Evolutionary conservation across 495 filamentous ascomycete genomes (phyloP).

Genomic region (Opeltia flavorubescens): DNA sequence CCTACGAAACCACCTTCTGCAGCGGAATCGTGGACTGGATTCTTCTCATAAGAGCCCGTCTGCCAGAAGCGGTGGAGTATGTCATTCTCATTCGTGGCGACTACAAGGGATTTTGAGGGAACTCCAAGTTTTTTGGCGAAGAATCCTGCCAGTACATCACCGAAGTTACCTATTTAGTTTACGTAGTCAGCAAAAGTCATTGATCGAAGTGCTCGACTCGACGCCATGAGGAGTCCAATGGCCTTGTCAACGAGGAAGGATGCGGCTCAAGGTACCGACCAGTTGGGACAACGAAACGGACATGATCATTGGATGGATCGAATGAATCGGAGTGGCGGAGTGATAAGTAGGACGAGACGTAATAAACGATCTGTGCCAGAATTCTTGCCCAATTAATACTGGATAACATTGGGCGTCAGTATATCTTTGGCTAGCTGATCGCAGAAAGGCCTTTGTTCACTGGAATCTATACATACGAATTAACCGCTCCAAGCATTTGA

Average conservation of each 20-base stretch:
- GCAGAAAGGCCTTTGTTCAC: neutral
- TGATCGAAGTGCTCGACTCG: too few relatives aligned
- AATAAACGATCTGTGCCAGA: constrained; percentile 86
- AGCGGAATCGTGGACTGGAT: constrained; percentile 37
- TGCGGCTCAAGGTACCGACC: constrained; percentile 26
- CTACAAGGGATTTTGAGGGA: constrained; percentile 65
- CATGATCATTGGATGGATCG: constrained; percentile 34
- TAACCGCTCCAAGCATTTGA: constrained; percentile 70
- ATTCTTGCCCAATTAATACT: constrained; percentile 44
- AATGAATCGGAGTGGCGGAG: constrained; percentile 26
- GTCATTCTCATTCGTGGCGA: constrained; percentile 89
- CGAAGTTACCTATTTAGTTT: constrained; percentile 53
- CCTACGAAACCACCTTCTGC: constrained; percentile 41
- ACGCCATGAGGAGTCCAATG: neutral
- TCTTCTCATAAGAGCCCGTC: constrained; percentile 63
- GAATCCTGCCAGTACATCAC: constrained; percentile 87
- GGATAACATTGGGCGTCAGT: neutral
- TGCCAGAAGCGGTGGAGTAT: constrained; percentile 76
- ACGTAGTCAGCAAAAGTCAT: neutral
- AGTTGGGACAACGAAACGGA: constrained; percentile 74
- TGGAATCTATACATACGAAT: constrained; percentile 65
- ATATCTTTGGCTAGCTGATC: neutral
- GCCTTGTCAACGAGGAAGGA: neutral
- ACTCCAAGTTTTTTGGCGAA: constrained; percentile 87
- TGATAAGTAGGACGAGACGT: constrained; percentile 79